Percentiles rank a stretch among this genome's conserved stretches.
Conservation (phyloP, 805 yeast species). For the Torulaspora microellipsoides region DNA sequence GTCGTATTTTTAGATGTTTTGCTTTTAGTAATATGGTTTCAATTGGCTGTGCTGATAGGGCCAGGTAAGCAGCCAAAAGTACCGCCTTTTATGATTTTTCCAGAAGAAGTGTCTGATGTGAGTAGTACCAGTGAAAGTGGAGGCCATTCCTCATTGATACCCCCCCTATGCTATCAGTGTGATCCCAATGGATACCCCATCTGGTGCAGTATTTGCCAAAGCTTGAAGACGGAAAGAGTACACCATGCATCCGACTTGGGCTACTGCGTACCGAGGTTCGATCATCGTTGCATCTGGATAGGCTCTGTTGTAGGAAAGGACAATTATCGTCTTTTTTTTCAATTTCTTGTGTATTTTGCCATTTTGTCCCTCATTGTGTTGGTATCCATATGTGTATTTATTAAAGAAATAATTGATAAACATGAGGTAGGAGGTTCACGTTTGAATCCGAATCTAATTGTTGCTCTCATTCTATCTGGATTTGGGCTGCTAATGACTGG, state of each 20-base stretch:
- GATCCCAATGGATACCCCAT: conserved; percentile 69
- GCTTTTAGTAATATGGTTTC: conserved; percentile 20
- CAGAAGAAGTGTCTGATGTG: conserved; percentile 3
- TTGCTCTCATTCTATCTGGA: conserved; percentile 42
- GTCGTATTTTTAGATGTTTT: conserved; percentile 14
- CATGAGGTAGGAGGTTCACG: conserved; percentile 20
- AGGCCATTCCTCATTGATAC: conserved; percentile 29
- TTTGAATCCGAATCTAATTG: conserved; percentile 47
- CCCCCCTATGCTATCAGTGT: conserved; percentile 62
- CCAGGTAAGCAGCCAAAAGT: conserved; percentile 28
- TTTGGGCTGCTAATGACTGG: conserved; percentile 44
- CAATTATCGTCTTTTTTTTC: conserved; percentile 59
- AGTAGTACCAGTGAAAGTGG: not conserved
- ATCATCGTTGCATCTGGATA: conserved; percentile 79
- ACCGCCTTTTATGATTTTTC: conserved; percentile 22
- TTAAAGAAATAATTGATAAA: conserved; percentile 23
- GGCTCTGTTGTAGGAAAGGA: conserved; percentile 66
- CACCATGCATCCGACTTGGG: conserved; percentile 60
- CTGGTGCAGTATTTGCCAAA: conserved; percentile 67
- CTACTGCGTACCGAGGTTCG: conserved; percentile 67
- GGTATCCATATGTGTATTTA: conserved; percentile 36
- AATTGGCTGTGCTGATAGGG: conserved; percentile 17
- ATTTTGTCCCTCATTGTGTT: conserved; percentile 39
- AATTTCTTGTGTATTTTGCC: conserved; percentile 41
- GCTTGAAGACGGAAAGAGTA: conserved; percentile 60